Conservation (phyloP, 768 basidiomycete species). For the Xerocomellus dryophilus region DNA sequence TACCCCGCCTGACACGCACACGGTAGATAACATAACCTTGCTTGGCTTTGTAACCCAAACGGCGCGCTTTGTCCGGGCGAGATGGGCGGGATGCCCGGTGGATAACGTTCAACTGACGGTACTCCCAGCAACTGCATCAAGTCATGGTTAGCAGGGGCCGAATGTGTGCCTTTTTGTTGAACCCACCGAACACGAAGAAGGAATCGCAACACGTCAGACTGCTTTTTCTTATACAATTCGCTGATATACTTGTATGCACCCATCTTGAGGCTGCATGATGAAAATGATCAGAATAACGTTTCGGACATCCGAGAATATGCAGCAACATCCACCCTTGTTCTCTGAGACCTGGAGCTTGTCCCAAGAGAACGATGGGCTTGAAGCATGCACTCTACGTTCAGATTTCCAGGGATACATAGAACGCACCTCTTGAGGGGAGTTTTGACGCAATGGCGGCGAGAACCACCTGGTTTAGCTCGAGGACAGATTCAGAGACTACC, state of each 20-base stretch:
- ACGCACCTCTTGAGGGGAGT: slow-evolving; percentile 30
- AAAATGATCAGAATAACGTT: slow-evolving; percentile 16
- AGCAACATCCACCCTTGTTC: slow-evolving; percentile 25
- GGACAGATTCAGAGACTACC: background rate
- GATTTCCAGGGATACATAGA: slow-evolving; percentile 3
- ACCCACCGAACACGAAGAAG: slow-evolving; percentile 91
- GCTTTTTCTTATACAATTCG: slow-evolving; percentile 98
- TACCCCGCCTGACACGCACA: slow-evolving; percentile 93
- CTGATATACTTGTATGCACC: slow-evolving; percentile 96
- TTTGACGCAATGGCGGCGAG: slow-evolving; percentile 19
- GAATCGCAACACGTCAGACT: slow-evolving; percentile 96
- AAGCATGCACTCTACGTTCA: background rate
- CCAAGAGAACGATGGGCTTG: slow-evolving; percentile 3
- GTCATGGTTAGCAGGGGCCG: slow-evolving; percentile 3
- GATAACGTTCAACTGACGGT: slow-evolving; percentile 96
- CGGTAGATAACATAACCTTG: slow-evolving; percentile 99
- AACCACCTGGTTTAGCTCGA: slow-evolving; percentile 2
- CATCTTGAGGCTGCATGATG: slow-evolving; percentile 55
- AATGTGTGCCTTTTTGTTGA: background rate
- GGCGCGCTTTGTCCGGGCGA: slow-evolving; percentile 98
- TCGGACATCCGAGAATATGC: slow-evolving; percentile 14
- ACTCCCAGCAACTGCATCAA: slow-evolving; percentile 85
- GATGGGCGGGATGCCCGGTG: slow-evolving; percentile 98
- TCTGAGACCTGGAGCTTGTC: slow-evolving; percentile 1
- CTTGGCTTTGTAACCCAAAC: slow-evolving; percentile 99